A percentile compares a stretch with the other conserved stretches of the same genome.
These are phyloP conservation scores for Thymus mandschuricus DNA, from an alignment of 257 asterid genomes.

Conservation along the genomic window DNA sequence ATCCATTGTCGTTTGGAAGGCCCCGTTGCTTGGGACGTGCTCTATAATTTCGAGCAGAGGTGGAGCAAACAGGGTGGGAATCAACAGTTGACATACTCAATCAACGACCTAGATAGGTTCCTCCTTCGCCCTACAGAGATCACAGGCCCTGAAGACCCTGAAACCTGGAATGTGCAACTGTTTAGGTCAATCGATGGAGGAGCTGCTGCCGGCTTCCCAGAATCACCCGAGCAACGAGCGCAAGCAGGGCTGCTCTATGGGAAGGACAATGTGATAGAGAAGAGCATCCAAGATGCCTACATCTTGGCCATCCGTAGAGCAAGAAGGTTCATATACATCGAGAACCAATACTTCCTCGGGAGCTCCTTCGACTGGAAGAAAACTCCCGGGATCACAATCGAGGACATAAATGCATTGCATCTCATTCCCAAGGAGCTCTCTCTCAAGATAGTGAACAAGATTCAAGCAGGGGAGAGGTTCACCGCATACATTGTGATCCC, in stretches of 20 bases:
- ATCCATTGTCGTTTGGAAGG: slow-evolving; percentile 84
- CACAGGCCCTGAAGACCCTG: slow-evolving; percentile 46
- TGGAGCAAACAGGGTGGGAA: slow-evolving; percentile 74
- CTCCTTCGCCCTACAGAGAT: slow-evolving; percentile 47
- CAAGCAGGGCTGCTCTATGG: slow-evolving; percentile 65
- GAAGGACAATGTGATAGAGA: slow-evolving; percentile 66
- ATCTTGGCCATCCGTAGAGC: slow-evolving; percentile 89
- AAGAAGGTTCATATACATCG: slow-evolving; percentile 77
- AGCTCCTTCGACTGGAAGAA: slow-evolving; percentile 84
- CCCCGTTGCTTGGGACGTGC: slow-evolving; percentile 91
- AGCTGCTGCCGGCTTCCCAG: slow-evolving; percentile 64
- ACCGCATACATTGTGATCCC: slow-evolving; percentile 78
- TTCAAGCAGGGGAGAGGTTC: slow-evolving; percentile 68
- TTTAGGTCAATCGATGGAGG: slow-evolving; percentile 89
- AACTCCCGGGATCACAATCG: slow-evolving; percentile 36
- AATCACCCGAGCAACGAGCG: slow-evolving; percentile 49
- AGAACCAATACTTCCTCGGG: slow-evolving; percentile 85
- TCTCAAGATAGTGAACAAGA: slow-evolving; percentile 77
- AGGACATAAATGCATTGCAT: slow-evolving; percentile 70
- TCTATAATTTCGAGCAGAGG: slow-evolving; percentile 89
- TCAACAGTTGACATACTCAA: slow-evolving; percentile 38
- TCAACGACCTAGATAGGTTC: slow-evolving; percentile 49
- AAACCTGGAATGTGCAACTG: slow-evolving; percentile 81
- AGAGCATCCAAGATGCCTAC: slow-evolving; percentile 88
- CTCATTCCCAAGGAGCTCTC: slow-evolving; percentile 85